phyloP scores from a whole-genome alignment of 768 basidiomycete genomes.

The Suillus americanus region DNA sequence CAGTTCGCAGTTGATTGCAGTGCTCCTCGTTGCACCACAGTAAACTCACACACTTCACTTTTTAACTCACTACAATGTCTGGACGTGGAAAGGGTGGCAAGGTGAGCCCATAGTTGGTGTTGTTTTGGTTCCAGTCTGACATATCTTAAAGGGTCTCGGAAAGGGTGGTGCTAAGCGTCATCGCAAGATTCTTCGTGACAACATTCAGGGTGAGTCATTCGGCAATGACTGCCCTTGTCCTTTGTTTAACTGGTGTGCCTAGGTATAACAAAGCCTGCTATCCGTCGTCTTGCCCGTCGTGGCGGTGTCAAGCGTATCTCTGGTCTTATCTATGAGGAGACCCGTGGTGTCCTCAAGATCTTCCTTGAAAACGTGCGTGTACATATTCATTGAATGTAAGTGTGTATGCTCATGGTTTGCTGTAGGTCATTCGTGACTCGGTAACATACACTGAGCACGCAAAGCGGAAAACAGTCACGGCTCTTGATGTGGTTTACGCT shows the following conservation, averaged over 20 bases:
- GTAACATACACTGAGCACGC: slow-evolving; percentile 99
- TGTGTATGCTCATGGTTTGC: slow-evolving; percentile 7
- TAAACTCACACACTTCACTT: slow-evolving; percentile 15
- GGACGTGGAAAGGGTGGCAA: slow-evolving; percentile 97
- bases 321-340: slow-evolving; percentile 94
- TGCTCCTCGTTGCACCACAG: slow-evolving; percentile 9
- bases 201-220: slow-evolving; percentile 58
- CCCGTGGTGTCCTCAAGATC: slow-evolving; percentile 91
- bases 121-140: slow-evolving; percentile 1
- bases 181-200: slow-evolving; percentile 90
- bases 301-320: slow-evolving; percentile 98
- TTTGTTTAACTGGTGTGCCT: slow-evolving; percentile 15
- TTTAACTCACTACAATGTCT: slow-evolving; percentile 60
- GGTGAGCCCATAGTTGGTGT: slow-evolving; percentile 36
- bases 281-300: slow-evolving; percentile 94
- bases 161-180: slow-evolving; percentile 97
- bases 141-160: slow-evolving; percentile 69
- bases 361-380: slow-evolving; percentile 81
- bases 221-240: slow-evolving; percentile 9
- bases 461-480: slow-evolving; percentile 93
- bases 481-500: slow-evolving; percentile 90
- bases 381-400: neutral
- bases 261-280: slow-evolving; percentile 94
- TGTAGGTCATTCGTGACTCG: slow-evolving; percentile 88
- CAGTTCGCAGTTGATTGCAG: neutral